Conservation (phyloP, 495 filamentous ascomycete species). For the Penicillium cataractarum region DNA sequence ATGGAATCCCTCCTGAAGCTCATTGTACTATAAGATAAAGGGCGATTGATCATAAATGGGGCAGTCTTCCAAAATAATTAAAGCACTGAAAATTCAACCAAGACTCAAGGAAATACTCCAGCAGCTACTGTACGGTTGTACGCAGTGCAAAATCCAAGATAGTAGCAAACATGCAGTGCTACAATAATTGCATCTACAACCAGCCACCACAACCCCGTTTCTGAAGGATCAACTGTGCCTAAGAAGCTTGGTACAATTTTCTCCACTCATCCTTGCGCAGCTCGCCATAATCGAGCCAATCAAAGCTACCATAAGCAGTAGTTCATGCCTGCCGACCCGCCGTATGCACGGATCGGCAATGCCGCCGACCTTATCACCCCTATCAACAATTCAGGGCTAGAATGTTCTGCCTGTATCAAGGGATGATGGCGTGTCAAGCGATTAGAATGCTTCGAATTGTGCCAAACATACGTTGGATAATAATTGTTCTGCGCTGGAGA, state of each 20-base stretch:
- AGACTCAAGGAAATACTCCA: background rate
- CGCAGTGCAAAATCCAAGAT: background rate
- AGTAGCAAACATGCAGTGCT: background rate
- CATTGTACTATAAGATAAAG: too few species aligned
- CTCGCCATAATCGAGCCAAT: background rate
- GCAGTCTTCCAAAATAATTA: too few species aligned
- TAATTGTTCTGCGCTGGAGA: background rate
- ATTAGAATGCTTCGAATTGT: background rate
- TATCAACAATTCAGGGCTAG: constrained; percentile 1
- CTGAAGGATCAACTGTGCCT: background rate
- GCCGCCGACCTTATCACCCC: background rate
- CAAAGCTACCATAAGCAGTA: background rate
- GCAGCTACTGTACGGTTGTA: background rate
- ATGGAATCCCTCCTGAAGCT: too few species aligned
- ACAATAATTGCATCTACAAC: background rate
- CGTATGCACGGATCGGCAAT: constrained; percentile 12
- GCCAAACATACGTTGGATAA: background rate
- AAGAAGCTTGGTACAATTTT: constrained; percentile 12
- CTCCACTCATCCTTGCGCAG: constrained; percentile 8
- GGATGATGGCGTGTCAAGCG: background rate
- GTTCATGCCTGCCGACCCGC: background rate
- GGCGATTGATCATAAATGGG: background rate
- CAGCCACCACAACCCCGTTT: background rate
- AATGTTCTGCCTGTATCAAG: constrained; percentile 9
- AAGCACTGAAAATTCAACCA: too few species aligned